Conservation (phyloP, 2,329 filamentous ascomycete genomes). For the Cadophora luteo-olivacea region DNA sequence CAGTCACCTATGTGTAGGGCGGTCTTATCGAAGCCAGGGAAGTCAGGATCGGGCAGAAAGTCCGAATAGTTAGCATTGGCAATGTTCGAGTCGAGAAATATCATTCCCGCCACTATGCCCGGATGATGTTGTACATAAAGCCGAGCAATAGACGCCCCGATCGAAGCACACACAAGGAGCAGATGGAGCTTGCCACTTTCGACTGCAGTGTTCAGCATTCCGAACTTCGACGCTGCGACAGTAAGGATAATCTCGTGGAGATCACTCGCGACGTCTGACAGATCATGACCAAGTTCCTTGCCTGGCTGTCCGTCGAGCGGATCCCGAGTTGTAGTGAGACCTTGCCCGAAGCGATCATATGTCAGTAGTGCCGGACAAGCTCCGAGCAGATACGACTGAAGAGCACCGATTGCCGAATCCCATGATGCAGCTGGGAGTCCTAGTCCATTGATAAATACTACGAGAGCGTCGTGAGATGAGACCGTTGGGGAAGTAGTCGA, state of each 20-base stretch:
- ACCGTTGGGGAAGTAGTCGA: constrained; percentile 23
- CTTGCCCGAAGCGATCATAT: constrained; percentile 44
- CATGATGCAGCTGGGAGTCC: constrained; percentile 38
- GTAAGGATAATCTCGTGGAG: constrained; percentile 41
- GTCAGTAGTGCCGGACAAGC: constrained; percentile 41
- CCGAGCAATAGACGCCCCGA: constrained; percentile 34
- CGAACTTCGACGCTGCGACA: constrained; percentile 30
- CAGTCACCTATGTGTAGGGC: constrained; percentile 33
- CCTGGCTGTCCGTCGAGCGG: constrained; percentile 35
- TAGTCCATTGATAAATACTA: constrained; percentile 45
- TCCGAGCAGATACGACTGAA: too few relatives aligned
- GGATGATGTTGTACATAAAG: too few relatives aligned
- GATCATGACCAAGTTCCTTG: constrained; percentile 41
- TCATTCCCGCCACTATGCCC: constrained; percentile 38
- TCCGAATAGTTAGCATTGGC: constrained; percentile 42
- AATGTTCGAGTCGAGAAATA: constrained; percentile 46
- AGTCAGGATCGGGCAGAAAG: constrained; percentile 42
- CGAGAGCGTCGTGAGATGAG: constrained; percentile 27
- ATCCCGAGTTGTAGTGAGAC: constrained; percentile 37
- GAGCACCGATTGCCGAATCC: too few relatives aligned
- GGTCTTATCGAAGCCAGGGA: constrained; percentile 37
- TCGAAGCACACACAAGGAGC: constrained; percentile 43
- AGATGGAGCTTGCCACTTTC: constrained; percentile 32
- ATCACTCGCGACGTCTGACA: constrained; percentile 41
- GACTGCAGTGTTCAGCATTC: constrained; percentile 17